Percentiles rank a stretch among this genome's conserved stretches.
phyloP scores from a whole-genome alignment of 73 alveolate species.

The Symbiodinium pilosum region DNA sequence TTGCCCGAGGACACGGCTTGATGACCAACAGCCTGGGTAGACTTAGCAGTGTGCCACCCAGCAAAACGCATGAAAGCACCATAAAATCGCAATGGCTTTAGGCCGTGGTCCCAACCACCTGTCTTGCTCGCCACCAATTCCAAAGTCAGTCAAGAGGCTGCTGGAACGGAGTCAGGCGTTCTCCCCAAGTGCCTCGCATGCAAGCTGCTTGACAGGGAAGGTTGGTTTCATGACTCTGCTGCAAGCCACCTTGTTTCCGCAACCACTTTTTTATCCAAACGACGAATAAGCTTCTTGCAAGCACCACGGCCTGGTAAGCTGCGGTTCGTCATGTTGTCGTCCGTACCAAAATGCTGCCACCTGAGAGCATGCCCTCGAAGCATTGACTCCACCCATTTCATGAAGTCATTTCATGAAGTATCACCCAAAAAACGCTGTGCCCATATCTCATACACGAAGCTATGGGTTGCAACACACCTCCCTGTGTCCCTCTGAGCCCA shows the following conservation, averaged over 20 bases:
- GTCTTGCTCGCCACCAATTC: background rate
- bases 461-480: background rate
- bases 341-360: conserved; percentile 88
- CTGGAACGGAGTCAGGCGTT: conserved; percentile 98
- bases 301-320: conserved; percentile 38
- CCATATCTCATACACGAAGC: background rate
- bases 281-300: background rate
- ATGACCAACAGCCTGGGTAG: background rate
- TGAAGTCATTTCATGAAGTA: background rate
- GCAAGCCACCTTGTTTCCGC: background rate
- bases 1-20: background rate
- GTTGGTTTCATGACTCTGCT: background rate
- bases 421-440: too few relatives aligned
- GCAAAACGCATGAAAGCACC: too few relatives aligned
- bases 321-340: conserved; percentile 71
- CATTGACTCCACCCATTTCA: background rate
- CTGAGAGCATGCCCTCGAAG: background rate
- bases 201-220: background rate
- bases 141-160: conserved; percentile 96
- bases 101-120: background rate
- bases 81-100: background rate
- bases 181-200: conserved; percentile 97
- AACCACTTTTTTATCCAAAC: conserved; percentile 30
- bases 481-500: background rate
- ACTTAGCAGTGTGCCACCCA: background rate